Evolutionary conservation across 176 grass and related monocot species (phyloP), one percentile per base, ranked within the genome.

Genomic region (barley (Hordeum vulgare)): DNA sequence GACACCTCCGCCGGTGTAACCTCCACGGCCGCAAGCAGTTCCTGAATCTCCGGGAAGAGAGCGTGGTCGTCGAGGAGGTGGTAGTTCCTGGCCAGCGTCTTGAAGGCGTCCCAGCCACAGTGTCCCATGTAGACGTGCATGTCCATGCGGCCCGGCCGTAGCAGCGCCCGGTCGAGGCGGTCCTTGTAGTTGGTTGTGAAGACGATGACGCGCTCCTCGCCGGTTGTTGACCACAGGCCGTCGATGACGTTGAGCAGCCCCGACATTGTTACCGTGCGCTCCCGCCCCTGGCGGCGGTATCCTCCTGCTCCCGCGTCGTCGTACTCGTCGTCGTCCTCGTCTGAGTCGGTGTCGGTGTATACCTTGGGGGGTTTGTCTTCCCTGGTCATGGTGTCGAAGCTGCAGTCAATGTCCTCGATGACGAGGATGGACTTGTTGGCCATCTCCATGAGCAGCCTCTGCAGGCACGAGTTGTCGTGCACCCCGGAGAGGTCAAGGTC

Each of bases 131-230:
- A 83, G 80, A 97, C 40, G 79, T 97, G 87, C 75, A 92, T 82
- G 90, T 94, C 94, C 94, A 94, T 97, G 34, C 91, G 79, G 0
- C 91, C 94, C 0, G 87, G 85, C 11, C 91, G 94, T 59, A 97
- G 85, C 72, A 97, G 76, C 86, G 91, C 94, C 15, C 88, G 77
- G 71, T 97, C 94, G 3, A 97, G 86, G n/a, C 89, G 87, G 1
- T 94, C 91, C 81, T 82, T 90, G 86, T 94, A 90, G 81, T 97
- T 97, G 78, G 94, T 94, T 56, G 91, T 94, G 87, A 97, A 94
- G 44, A 97, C 58, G 77, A 97, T 90, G 63, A 97, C 83, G 63
- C 85, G 86, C 85, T 97, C 91, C 85, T 92, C 89, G 27, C 94
- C 84, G 86, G 28, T 83, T 1, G 86, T 72, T 2, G 86, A 88